Evolutionary conservation across 768 basidiomycete species (phyloP), one percentile per base, ranked within the genome.

Genomic region (Filobasidium floriforme): DNA sequence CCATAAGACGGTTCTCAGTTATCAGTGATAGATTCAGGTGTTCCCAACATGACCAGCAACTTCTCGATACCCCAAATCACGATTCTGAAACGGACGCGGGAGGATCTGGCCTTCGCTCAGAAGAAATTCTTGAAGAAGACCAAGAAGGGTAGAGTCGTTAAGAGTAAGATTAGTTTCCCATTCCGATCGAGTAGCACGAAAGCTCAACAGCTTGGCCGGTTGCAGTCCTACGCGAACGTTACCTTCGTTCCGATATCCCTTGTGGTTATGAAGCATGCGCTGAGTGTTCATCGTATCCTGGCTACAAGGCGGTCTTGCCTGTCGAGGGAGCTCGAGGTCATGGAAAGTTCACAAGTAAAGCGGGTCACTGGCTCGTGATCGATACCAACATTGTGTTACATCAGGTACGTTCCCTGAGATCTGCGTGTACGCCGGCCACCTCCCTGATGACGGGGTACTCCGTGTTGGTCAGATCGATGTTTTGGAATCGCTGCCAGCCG

Each of bases 51-150:
- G 54, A 26, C 54, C 18, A 32, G 24, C 29, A 57, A 24, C 54
- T 57, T 57, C 26, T 44, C 64, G 9, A n/a, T 65, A 41, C 67
- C 63, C 24, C 54, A 66, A 51, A 78, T 78, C 66, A 77, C 73
- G 15, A 80, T 80, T 66, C 73, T 77, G 52, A 80, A 80, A 66
- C 63, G 79, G 57, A 67, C 73, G 1, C n/a, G 76, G 14, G 68
- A 62, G n/a, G 77, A 79, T 67, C 59, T 73, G n/a, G 70, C 75
- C 0, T 69, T 79, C 26, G 69, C 89, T 0, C 90, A 90, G 72
- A 87, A 89, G 67, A 94, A 91, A 76, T 98, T 92, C 79, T 89
- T 92, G 83, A 94, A 90, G 79, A 98, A 98, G 80, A 97, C 96
- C 0, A 88, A 89, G 0, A 81, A 85, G 71, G 96, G 96, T 18